A percentile compares a stretch with the other conserved stretches of the same genome.
These are phyloP conservation scores for Berkeleyomyces rouxiae DNA, from an alignment of 2,329 filamentous ascomycete species.

Conservation along the genomic window DNA sequence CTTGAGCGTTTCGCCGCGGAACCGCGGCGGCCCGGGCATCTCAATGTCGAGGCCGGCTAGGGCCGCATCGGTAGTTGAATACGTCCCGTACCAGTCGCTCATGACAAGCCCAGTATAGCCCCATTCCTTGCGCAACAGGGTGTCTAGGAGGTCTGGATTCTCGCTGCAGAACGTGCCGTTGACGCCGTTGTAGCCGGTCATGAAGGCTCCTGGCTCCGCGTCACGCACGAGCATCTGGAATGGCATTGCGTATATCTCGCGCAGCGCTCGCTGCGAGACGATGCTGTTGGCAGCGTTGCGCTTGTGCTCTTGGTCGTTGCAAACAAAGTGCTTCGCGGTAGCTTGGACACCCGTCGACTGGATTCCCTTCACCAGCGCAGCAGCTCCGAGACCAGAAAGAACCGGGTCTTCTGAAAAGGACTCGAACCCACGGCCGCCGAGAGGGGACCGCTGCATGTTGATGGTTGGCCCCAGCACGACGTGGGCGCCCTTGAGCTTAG, in stretches of 20 bases:
- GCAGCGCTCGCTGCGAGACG: constrained; percentile 37
- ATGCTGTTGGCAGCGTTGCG: constrained; percentile 38
- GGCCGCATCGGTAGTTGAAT: constrained; percentile 34
- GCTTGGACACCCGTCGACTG: constrained; percentile 39
- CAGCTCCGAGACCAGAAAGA: constrained; percentile 37
- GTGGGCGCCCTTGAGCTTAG: constrained; percentile 53
- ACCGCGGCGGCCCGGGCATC: constrained; percentile 40
- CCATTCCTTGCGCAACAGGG: constrained; percentile 39
- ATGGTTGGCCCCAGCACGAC: constrained; percentile 52
- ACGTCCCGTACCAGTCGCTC: constrained; percentile 44
- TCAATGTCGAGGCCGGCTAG: constrained; percentile 40
- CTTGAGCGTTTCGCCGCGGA: constrained; percentile 33
- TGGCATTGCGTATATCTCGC: constrained; percentile 41
- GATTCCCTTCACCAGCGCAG: constrained; percentile 36
- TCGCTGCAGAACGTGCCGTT: constrained; percentile 41
- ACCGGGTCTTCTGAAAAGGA: constrained; percentile 42
- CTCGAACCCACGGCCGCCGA: constrained; percentile 44
- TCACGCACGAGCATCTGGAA: constrained; percentile 41
- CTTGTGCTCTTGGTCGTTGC: constrained; percentile 44
- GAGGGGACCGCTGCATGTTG: constrained; percentile 44
- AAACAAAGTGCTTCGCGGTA: constrained; percentile 44
- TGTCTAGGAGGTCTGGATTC: constrained; percentile 32
- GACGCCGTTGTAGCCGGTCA: constrained; percentile 44
- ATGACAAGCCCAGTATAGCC: constrained; percentile 40
- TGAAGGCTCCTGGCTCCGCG: constrained; percentile 34